Conservation (phyloP, 495 filamentous ascomycete species). For the Hypoxylon intermedium region DNA sequence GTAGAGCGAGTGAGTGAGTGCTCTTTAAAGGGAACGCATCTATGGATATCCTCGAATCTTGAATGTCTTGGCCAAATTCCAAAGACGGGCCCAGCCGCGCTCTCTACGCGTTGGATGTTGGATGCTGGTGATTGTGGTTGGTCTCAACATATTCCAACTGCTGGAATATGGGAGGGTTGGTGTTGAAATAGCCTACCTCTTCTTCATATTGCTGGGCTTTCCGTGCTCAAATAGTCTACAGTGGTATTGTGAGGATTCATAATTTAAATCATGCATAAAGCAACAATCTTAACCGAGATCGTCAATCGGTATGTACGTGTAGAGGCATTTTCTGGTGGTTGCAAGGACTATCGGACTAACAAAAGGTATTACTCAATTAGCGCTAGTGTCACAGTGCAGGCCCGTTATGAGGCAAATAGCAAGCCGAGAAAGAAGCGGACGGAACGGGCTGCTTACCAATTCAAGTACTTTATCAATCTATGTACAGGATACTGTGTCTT, state of each 20-base stretch:
- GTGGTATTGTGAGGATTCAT: constrained; percentile 29
- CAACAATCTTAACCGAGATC: constrained; percentile 32
- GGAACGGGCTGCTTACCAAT: constrained; percentile 9
- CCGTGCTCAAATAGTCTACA: background rate
- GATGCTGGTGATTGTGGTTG: background rate
- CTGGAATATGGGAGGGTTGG: background rate
- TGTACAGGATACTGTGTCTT: constrained; percentile 5
- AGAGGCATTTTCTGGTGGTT: constrained; percentile 33
- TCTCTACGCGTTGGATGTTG: background rate
- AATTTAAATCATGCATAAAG: constrained; percentile 16
- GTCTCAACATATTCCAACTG: background rate
- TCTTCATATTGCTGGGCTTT: too few relatives aligned
- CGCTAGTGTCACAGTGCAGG: constrained; percentile 22
- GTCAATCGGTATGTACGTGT: constrained; percentile 8
- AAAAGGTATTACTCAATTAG: constrained; percentile 17
- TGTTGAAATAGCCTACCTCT: background rate
- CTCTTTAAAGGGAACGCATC: background rate
- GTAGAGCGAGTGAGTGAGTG: too few relatives aligned
- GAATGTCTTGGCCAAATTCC: constrained; percentile 35
- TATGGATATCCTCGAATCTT: too few relatives aligned
- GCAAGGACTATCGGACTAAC: constrained; percentile 22
- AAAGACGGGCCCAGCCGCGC: background rate
- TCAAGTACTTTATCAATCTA: background rate
- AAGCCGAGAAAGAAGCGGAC: constrained; percentile 3
- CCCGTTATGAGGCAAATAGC: constrained; percentile 17